Evolutionary conservation across 106 monocot species (phyloP).

Genomic region (Cymbidium sinense): DNA sequence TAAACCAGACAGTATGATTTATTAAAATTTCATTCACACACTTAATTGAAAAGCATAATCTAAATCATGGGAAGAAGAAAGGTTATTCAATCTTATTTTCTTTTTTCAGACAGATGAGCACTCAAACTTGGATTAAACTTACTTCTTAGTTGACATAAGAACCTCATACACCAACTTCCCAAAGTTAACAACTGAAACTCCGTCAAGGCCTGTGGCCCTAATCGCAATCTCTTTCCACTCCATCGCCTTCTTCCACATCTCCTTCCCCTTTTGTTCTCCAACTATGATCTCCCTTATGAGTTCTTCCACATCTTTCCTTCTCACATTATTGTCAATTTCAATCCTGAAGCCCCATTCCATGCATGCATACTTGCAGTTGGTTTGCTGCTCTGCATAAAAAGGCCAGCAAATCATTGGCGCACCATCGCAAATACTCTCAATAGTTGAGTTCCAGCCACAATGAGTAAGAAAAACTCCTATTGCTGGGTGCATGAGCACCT

Average conservation of each 20-base stretch:
- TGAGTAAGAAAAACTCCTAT: conserved; percentile 60
- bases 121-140: too few relatives aligned
- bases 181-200: too few relatives aligned
- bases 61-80: too few relatives aligned
- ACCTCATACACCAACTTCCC: too few relatives aligned
- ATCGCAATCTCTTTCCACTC: conserved; percentile 16
- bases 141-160: too few relatives aligned
- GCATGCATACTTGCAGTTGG: conserved; percentile 18
- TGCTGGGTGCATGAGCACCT: conserved; percentile 26
- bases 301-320: conserved; percentile 28
- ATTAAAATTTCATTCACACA: too few relatives aligned
- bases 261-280: conserved; percentile 12
- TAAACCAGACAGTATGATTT: too few relatives aligned
- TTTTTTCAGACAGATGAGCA: too few relatives aligned
- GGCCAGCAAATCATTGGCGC: conserved; percentile 29
- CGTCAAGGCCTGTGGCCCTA: too few relatives aligned
- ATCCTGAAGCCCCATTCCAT: conserved; percentile 14
- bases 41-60: too few relatives aligned
- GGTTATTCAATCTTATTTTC: too few relatives aligned
- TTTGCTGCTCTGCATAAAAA: conserved; percentile 33
- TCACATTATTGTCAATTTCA: conserved; percentile 26
- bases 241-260: conserved; percentile 26
- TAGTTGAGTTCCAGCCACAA: conserved; percentile 23
- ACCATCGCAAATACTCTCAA: conserved; percentile 18
- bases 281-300: conserved; percentile 41